Percentiles rank a stretch among this genome's conserved stretches.
phyloP scores from a whole-genome alignment of 2,329 filamentous ascomycete species.

The Bisporella sp. region DNA sequence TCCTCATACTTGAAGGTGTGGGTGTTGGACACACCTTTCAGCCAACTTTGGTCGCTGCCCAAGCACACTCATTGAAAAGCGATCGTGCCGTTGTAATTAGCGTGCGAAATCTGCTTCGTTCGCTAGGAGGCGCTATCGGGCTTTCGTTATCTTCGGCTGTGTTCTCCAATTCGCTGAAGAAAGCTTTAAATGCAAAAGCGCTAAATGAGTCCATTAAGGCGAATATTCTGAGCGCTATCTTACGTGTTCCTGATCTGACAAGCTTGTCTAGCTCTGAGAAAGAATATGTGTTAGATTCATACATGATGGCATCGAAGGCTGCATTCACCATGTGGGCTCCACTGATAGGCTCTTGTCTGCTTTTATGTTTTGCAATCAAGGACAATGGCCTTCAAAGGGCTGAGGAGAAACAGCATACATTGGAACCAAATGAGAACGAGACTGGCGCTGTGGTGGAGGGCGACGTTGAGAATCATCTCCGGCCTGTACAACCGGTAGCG shows the following conservation, averaged over 20 bases:
- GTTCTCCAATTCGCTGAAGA: constrained; percentile 29
- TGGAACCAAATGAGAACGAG: too few species aligned
- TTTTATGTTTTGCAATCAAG: constrained; percentile 43
- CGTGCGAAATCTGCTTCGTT: constrained; percentile 55
- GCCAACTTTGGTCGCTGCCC: constrained; percentile 46
- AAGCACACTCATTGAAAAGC: constrained; percentile 48
- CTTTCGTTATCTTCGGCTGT: constrained; percentile 51
- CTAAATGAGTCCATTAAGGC: constrained; percentile 13
- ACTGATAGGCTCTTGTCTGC: constrained; percentile 42
- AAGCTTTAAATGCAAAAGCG: constrained; percentile 10
- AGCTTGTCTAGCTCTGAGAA: constrained; percentile 11
- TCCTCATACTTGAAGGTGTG: constrained; percentile 43
- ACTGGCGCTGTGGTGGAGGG: too few species aligned
- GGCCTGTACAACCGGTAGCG: too few species aligned
- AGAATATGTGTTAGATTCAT: constrained; percentile 39
- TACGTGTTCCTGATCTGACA: constrained; percentile 19
- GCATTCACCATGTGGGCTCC: constrained; percentile 53
- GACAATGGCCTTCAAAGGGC: constrained; percentile 38
- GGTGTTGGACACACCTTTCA: constrained; percentile 45
- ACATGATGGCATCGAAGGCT: constrained; percentile 44
- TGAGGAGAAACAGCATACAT: constrained; percentile 15
- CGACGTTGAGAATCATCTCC: too few species aligned
- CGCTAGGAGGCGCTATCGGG: constrained; percentile 49
- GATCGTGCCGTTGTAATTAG: constrained; percentile 57
- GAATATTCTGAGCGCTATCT: constrained; percentile 18